Percentiles rank a stretch among this genome's conserved stretches.
Evolutionary conservation across 225 moss, liverwort and hornwort genomes (phyloP).

Genomic region (Marchantia paleacea): DNA sequence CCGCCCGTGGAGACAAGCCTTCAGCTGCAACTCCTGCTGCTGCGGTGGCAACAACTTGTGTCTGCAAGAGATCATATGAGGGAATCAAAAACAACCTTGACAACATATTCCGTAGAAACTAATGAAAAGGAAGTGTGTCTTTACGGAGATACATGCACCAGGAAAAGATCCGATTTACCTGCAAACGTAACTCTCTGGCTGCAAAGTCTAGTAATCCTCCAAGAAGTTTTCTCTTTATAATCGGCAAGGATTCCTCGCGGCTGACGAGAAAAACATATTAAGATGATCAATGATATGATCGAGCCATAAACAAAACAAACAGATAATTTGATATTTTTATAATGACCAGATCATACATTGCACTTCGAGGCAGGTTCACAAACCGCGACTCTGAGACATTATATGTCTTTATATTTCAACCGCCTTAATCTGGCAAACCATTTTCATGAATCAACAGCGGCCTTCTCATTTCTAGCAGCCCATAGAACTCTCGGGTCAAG

Average conservation of each 20-base stretch:
- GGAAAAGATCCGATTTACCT: constrained; percentile 43
- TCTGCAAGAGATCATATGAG: constrained; percentile 46
- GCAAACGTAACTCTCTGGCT: constrained; percentile 86
- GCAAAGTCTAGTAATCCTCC: constrained; percentile 88
- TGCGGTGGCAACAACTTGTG: constrained; percentile 96
- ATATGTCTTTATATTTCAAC: background rate
- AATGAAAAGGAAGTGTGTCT: background rate
- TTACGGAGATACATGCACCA: background rate
- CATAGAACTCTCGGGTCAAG: background rate
- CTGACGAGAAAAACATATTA: constrained; percentile 40
- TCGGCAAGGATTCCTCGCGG: constrained; percentile 87
- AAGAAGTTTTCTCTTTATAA: constrained; percentile 89
- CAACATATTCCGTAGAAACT: background rate
- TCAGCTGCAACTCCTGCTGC: constrained; percentile 98
- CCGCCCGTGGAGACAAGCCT: constrained; percentile 94
- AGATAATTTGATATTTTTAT: background rate
- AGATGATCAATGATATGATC: background rate
- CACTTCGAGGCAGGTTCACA: background rate
- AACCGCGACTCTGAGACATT: background rate
- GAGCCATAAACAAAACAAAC: background rate
- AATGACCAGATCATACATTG: background rate
- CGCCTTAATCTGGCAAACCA: background rate
- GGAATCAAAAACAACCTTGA: background rate
- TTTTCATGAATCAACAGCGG: background rate
- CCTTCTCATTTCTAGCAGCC: background rate